These are phyloP conservation scores for Diaporthe sp. DNA, from an alignment of 2,329 filamentous ascomycete genomes.

Conservation along the genomic window DNA sequence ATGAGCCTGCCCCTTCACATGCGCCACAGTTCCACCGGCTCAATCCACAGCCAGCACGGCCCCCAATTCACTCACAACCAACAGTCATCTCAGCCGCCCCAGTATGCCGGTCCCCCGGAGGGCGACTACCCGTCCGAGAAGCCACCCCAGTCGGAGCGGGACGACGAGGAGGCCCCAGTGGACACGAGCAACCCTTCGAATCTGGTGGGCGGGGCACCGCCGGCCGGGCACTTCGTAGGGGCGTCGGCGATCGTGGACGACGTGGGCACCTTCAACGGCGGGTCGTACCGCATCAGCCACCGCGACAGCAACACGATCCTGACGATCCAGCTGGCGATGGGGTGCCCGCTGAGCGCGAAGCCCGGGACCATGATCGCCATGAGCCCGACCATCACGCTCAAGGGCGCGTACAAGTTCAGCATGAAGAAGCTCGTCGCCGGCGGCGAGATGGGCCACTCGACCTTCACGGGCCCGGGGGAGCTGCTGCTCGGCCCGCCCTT, in stretches of 20 bases:
- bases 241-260: constrained; percentile 79
- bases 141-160: constrained; percentile 41
- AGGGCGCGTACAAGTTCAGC: constrained; percentile 86
- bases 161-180: constrained; percentile 44
- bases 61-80: constrained; percentile 42
- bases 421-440: constrained; percentile 92
- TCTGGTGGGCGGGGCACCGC: constrained; percentile 55
- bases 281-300: constrained; percentile 93
- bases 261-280: constrained; percentile 96
- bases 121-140: constrained; percentile 47
- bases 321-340: constrained; percentile 90
- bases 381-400: constrained; percentile 88
- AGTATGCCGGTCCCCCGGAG: constrained; percentile 47
- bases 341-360: constrained; percentile 84
- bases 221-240: constrained; percentile 72
- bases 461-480: constrained; percentile 91
- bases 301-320: constrained; percentile 91
- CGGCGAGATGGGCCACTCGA: constrained; percentile 83
- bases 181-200: constrained; percentile 50
- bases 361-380: constrained; percentile 94
- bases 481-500: constrained; percentile 72
- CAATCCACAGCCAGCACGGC: constrained; percentile 39
- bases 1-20: constrained; percentile 53
- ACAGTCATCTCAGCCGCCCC: constrained; percentile 47
- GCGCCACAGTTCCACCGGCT: constrained; percentile 48